Evolutionary conservation across 2,329 filamentous ascomycete species (phyloP), one percentile per base, ranked within the genome.

Genomic region (Phoma sp.): DNA sequence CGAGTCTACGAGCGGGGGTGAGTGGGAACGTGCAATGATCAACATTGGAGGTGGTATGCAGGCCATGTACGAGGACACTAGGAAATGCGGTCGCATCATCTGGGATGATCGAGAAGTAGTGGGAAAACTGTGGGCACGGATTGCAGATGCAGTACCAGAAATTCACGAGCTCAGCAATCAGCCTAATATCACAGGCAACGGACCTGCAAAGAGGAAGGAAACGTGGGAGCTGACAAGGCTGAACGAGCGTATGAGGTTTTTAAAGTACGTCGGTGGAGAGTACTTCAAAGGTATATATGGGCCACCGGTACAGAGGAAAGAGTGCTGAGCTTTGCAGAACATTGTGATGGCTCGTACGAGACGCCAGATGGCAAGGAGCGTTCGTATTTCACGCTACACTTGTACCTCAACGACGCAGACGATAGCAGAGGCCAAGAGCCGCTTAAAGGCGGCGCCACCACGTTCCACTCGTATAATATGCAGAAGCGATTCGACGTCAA

Each of bases 31-130:
- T 2, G 90, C 90, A 0, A 80, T 90, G 71, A 80, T 93, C 52
- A 89, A 89, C 67, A 71, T 85, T 23, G 89, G 89, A 4, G 72
- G 72, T 4, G 88, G 89, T 3, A 77, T 70, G 52, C 86, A 93
- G 73, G 73, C 79, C 2, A 71, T 86, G 37, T 75, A 80, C 4
- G 77, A 82, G 1, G 80, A 85, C 7, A 84, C 84, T 43, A 81
- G 90, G 13, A 87, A 89, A 57, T 88, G 88, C 64, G 88, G 88
- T n/a, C 82, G 90, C 3, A 90, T 93, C 59, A 88, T 95, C 61
- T 90, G 86, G 83, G 89, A 95, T 66, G 75, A 82, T 11, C 77
- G 80, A 43, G 82, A 83, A 1, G 61, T 93, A 1, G 86, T 85
- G 0, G 79, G 83, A 23, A 82, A 84, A 22, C 64, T 95, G 0